These are phyloP conservation scores for Globisporangium mamillatum DNA, from an alignment of 352 stramenopile species.

Conservation along the genomic window DNA sequence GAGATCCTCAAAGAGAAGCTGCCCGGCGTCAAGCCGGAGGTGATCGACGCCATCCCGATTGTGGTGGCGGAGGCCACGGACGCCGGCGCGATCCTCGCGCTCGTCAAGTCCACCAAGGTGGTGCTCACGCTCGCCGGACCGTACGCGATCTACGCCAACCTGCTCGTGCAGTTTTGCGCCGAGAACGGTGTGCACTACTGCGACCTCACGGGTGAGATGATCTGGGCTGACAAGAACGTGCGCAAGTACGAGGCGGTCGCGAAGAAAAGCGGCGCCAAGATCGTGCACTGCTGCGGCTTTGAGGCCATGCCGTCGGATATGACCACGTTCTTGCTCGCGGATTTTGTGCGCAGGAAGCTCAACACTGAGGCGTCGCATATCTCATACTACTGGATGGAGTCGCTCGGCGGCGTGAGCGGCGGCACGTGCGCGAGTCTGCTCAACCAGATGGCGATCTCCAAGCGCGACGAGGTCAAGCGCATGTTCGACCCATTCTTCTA, in stretches of 20 bases:
- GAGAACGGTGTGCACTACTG: conserved; percentile 87
- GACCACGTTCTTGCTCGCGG: conserved; percentile 50
- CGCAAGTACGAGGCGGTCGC: conserved; percentile 48
- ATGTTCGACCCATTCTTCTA: conserved; percentile 41
- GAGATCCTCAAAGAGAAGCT: conserved; percentile 28
- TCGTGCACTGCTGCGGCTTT: conserved; percentile 82
- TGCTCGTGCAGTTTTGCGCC: conserved; percentile 76
- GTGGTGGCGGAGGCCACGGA: conserved; percentile 51
- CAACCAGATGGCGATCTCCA: conserved; percentile 22
- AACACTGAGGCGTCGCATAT: conserved; percentile 22
- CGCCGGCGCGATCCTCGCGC: conserved; percentile 34
- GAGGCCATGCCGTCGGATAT: conserved; percentile 84
- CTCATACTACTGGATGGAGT: conserved; percentile 34
- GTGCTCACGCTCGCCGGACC: conserved; percentile 77
- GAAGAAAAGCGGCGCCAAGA: conserved; percentile 53
- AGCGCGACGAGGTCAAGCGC: conserved; percentile 13
- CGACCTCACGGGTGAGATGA: conserved; percentile 87
- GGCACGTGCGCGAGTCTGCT: conserved; percentile 45
- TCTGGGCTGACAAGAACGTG: conserved; percentile 76
- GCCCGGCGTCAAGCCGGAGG: conserved; percentile 5
- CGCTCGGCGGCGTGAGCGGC: conserved; percentile 33
- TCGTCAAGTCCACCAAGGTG: conserved; percentile 68
- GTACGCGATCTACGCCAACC: conserved; percentile 70
- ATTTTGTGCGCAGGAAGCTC: conserved; percentile 39
- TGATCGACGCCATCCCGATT: conserved; percentile 31